phyloP scores from a whole-genome alignment of 2,329 filamentous ascomycete species.

The Diaporthe sp. region DNA sequence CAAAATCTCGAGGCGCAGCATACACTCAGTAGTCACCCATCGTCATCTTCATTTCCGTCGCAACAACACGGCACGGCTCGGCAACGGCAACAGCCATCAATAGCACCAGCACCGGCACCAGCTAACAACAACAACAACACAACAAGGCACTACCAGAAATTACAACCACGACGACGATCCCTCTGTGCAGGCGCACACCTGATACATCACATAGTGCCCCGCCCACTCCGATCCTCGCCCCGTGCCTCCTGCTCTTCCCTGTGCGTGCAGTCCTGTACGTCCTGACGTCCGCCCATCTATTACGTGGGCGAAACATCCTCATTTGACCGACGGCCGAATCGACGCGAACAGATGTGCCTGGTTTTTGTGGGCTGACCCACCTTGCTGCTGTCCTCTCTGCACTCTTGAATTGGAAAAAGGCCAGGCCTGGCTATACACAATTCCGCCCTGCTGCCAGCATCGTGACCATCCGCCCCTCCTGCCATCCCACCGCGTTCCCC shows the following conservation, averaged over 20 bases:
- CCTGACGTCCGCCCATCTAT: conserved; percentile 27
- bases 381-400: conserved; percentile 29
- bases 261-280: conserved; percentile 20
- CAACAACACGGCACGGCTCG: conserved; percentile 23
- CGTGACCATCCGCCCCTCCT: conserved; percentile 24
- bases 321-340: conserved; percentile 28
- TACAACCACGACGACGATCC: neutral
- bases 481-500: conserved; percentile 13
- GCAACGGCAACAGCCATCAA: neutral
- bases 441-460: conserved; percentile 27
- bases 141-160: neutral
- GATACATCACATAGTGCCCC: conserved; percentile 33
- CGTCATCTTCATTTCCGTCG: conserved; percentile 13
- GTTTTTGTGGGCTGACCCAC: conserved; percentile 26
- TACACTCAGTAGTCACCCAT: neutral
- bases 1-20: conserved; percentile 22
- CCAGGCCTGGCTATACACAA: conserved; percentile 2
- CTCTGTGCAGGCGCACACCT: conserved; percentile 23
- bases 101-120: neutral
- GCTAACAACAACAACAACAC: neutral
- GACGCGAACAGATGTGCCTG: conserved; percentile 27
- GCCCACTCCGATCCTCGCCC: conserved; percentile 33
- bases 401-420: conserved; percentile 33
- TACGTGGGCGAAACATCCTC: conserved; percentile 40
- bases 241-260: conserved; percentile 27